Evolutionary conservation across 306 rosid species (phyloP).

Genomic region (Quercus wislizeni): DNA sequence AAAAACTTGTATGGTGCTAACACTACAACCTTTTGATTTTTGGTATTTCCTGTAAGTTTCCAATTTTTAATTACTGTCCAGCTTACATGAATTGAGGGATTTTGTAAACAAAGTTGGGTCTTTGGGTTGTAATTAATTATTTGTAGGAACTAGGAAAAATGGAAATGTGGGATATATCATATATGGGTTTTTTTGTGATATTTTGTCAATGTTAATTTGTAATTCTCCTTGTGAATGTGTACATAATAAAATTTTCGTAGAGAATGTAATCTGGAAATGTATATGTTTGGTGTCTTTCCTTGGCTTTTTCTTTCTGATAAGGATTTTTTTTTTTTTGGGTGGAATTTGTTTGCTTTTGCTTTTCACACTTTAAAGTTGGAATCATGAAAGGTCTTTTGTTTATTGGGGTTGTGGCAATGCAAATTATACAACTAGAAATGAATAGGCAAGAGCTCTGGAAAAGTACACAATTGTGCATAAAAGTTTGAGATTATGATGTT

Average conservation of each 20-base stretch:
- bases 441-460: neutral
- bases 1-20: conserved; percentile 40
- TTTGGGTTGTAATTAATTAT: neutral
- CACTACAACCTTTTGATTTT: conserved; percentile 51
- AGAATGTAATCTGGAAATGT: neutral
- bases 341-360: no score
- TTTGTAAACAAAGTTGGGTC: neutral
- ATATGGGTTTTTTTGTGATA: neutral
- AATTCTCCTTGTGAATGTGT: neutral
- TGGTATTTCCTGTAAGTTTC: neutral
- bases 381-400: no score
- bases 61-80: conserved; percentile 10
- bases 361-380: no score
- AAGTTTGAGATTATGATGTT: neutral
- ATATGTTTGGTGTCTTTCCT: neutral
- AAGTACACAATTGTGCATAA: neutral
- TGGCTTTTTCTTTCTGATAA: neutral
- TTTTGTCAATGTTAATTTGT: neutral
- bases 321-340: no score
- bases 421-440: neutral
- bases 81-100: neutral
- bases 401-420: no score
- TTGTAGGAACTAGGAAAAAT: no score
- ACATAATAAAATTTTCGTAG: neutral
- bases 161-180: neutral